Conservation (phyloP, 2,329 filamentous ascomycete species). For the Clarireedia sp. region DNA sequence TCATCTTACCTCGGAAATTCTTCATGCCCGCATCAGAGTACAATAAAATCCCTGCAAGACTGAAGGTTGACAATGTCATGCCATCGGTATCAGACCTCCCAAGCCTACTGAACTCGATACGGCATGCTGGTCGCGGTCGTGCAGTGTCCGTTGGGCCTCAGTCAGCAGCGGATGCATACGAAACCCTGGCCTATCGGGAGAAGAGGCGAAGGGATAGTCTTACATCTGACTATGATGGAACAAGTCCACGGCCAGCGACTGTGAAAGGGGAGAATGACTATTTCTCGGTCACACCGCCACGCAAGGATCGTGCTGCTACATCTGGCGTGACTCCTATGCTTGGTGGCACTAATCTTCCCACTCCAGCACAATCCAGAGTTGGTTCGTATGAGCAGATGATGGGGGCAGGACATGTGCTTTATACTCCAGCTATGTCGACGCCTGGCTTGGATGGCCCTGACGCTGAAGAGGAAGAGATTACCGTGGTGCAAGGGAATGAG, state of each 20-base stretch:
- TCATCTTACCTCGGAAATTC: constrained; percentile 79
- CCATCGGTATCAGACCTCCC: constrained; percentile 85
- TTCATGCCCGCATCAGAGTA: constrained; percentile 90
- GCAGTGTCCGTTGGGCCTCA: constrained; percentile 89
- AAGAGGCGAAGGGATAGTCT: constrained; percentile 53
- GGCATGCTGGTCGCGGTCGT: constrained; percentile 67
- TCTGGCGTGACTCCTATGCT: constrained; percentile 35
- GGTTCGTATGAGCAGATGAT: constrained; percentile 66
- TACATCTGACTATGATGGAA: constrained; percentile 17
- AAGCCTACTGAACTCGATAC: constrained; percentile 70
- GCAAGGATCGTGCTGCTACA: constrained; percentile 20
- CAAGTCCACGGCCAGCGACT: constrained; percentile 12
- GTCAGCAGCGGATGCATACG: constrained; percentile 92
- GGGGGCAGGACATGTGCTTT: constrained; percentile 51
- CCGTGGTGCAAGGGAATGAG: constrained; percentile 40
- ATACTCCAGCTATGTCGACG: constrained; percentile 28
- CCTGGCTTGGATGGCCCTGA: constrained; percentile 29
- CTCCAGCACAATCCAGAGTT: constrained; percentile 40
- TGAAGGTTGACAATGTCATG: constrained; percentile 79
- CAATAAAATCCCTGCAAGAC: constrained; percentile 65
- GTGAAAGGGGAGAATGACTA: constrained; percentile 12
- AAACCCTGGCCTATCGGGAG: constrained; percentile 86
- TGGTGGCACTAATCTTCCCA: constrained; percentile 36
- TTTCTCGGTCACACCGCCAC: constrained; percentile 7
- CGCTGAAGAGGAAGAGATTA: constrained; percentile 29